Percentiles rank a stretch among this genome's conserved stretches.
These are phyloP conservation scores for Debaryomyces castellii DNA, from an alignment of 805 yeast species.

Conservation along the genomic window DNA sequence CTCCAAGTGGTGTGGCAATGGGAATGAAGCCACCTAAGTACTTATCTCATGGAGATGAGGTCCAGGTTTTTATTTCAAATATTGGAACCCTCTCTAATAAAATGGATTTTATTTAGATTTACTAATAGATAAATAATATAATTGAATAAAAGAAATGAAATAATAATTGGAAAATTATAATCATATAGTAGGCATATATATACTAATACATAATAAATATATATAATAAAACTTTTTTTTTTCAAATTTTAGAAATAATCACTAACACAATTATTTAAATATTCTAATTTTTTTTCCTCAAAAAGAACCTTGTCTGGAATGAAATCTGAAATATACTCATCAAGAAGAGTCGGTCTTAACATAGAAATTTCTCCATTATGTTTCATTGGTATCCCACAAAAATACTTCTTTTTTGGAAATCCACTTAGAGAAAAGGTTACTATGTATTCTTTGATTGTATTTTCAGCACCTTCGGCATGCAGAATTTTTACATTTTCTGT, in stretches of 20 bases:
- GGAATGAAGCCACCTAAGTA: constrained; percentile 22
- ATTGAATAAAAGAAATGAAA: no score
- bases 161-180: no score
- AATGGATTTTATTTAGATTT: neutral
- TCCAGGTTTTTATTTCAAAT: neutral
- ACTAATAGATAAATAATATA: no score
- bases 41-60: neutral
- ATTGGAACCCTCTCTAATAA: constrained; percentile 2
- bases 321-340: neutral
- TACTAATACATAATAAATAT: no score
- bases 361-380: constrained; percentile 9
- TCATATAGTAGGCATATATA: no score
- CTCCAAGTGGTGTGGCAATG: constrained; percentile 32
- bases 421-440: constrained; percentile 9
- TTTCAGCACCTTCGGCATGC: neutral
- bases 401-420: constrained; percentile 8
- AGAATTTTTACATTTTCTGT: constrained; percentile 5
- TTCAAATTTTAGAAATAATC: neutral
- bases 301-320: neutral
- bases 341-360: constrained; percentile 10
- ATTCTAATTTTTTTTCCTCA: neutral
- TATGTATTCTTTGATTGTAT: constrained; percentile 3
- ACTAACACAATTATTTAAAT: neutral
- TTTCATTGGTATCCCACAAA: constrained; percentile 11
- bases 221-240: neutral